A percentile compares a stretch with the other conserved stretches of the same genome.
Conservation (phyloP, 108 stramenopile species). For the Nannochloropsis granulata region DNA sequence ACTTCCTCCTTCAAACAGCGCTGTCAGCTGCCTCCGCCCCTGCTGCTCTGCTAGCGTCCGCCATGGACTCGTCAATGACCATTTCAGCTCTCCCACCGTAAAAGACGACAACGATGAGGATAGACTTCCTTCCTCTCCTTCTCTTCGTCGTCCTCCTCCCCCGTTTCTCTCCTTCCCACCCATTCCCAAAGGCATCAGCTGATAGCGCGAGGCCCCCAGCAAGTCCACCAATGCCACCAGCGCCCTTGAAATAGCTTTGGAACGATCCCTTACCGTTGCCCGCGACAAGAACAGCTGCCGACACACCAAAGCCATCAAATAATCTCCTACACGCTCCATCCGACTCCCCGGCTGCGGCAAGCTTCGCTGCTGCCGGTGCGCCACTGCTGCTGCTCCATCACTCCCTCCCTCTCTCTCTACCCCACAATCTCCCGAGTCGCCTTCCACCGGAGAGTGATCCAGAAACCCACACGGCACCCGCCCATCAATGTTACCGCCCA, state of each 20-base stretch:
- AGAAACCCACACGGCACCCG: neutral
- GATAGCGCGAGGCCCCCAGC: neutral
- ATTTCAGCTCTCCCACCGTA: neutral
- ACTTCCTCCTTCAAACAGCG: neutral
- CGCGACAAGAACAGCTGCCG: neutral
- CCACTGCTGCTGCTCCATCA: neutral
- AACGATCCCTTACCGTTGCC: neutral
- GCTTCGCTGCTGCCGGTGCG: neutral
- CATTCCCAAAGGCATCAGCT: neutral
- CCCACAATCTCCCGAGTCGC: neutral
- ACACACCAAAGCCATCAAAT: neutral
- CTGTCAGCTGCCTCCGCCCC: neutral
- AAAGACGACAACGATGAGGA: neutral
- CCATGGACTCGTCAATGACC: neutral
- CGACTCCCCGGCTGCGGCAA: neutral
- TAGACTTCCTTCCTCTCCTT: neutral
- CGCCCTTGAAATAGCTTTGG: neutral
- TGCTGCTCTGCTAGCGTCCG: neutral
- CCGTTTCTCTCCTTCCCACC: neutral
- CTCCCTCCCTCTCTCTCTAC: neutral
- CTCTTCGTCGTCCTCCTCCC: neutral
- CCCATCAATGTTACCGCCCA: neutral
- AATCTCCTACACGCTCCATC: neutral
- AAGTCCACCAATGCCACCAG: neutral
- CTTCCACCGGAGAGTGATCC: neutral